Conservation (phyloP, 495 filamentous ascomycete genomes). For the Lophiostoma macrostomum region DNA sequence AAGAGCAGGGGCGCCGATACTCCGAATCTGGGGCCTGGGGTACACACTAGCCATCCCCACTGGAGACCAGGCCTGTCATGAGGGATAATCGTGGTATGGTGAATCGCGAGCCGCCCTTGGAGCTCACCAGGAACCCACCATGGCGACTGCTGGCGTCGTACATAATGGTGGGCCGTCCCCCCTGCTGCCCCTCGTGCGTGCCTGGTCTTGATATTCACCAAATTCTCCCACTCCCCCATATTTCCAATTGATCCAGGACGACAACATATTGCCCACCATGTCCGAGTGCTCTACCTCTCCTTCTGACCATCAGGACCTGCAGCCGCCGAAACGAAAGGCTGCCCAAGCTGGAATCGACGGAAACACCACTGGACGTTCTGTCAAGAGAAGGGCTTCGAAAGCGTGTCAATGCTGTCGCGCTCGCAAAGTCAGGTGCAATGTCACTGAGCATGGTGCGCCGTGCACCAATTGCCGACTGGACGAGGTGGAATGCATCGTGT, state of each 20-base stretch:
- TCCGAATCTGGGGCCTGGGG: conserved; percentile 28
- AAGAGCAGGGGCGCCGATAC: conserved; percentile 12
- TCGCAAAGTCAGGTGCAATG: conserved; percentile 92
- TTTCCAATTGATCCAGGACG: conserved; percentile 3
- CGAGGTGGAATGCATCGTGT: conserved; percentile 82
- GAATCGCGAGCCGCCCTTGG: conserved; percentile 19
- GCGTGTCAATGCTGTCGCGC: conserved; percentile 84
- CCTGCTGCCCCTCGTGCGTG: conserved; percentile 11
- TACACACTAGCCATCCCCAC: conserved; percentile 24
- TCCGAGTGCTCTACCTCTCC: conserved; percentile 31
- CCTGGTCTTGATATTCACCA: conserved; percentile 1
- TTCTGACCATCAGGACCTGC: conserved; percentile 29
- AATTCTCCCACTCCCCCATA: conserved; percentile 6
- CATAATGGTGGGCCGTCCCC: conserved; percentile 22
- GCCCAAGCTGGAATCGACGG: conserved; percentile 40
- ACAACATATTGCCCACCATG: conserved; percentile 15
- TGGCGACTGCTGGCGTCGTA: conserved; percentile 23
- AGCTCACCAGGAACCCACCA: conserved; percentile 25
- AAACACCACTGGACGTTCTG: conserved; percentile 42
- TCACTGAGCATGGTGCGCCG: conserved; percentile 79
- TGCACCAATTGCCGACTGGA: conserved; percentile 90
- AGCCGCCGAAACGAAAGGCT: conserved; percentile 42
- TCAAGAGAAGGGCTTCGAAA: conserved; percentile 80
- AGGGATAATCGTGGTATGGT: conserved; percentile 26
- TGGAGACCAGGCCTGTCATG: conserved; percentile 24